phyloP scores from a whole-genome alignment of 1,284 basidiomycete species.

The Retiboletus flavoniger region DNA sequence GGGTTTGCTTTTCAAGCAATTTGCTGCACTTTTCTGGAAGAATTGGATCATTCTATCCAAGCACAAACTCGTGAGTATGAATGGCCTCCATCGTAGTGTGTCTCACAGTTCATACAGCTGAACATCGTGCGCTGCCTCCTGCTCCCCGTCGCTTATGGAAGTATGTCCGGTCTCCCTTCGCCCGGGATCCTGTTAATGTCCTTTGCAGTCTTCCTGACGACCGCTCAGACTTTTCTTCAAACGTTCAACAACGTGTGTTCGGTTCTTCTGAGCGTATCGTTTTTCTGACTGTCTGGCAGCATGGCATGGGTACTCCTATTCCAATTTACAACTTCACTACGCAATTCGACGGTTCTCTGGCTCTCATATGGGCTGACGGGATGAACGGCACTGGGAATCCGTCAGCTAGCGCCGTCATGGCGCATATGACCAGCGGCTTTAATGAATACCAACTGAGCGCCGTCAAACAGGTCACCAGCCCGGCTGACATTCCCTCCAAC shows the following conservation, averaged over 20 bases:
- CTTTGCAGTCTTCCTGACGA: conserved; percentile 54
- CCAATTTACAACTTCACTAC: conserved; percentile 50
- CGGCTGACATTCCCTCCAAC: conserved; percentile 48
- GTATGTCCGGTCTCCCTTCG: conserved; percentile 7
- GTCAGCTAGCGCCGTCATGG: conserved; percentile 57
- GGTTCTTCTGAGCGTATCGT: neutral
- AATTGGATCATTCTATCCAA: conserved; percentile 71
- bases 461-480: conserved; percentile 48
- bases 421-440: conserved; percentile 53
- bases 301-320: conserved; percentile 59
- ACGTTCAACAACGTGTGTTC: conserved; percentile 36
- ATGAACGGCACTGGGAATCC: conserved; percentile 52
- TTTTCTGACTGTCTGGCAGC: conserved; percentile 39
- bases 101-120: conserved; percentile 39
- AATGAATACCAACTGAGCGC: conserved; percentile 41
- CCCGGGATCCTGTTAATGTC: conserved; percentile 1
- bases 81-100: conserved; percentile 4
- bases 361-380: conserved; percentile 65
- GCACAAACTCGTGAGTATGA: conserved; percentile 56
- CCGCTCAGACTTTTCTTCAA: conserved; percentile 60
- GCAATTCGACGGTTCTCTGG: conserved; percentile 50
- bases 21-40: conserved; percentile 64
- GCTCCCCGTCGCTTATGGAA: conserved; percentile 64
- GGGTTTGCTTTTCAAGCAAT: conserved; percentile 57
- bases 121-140: conserved; percentile 68